phyloP scores from a whole-genome alignment of 2,329 filamentous ascomycete genomes.

The Nothophoma quercina region DNA sequence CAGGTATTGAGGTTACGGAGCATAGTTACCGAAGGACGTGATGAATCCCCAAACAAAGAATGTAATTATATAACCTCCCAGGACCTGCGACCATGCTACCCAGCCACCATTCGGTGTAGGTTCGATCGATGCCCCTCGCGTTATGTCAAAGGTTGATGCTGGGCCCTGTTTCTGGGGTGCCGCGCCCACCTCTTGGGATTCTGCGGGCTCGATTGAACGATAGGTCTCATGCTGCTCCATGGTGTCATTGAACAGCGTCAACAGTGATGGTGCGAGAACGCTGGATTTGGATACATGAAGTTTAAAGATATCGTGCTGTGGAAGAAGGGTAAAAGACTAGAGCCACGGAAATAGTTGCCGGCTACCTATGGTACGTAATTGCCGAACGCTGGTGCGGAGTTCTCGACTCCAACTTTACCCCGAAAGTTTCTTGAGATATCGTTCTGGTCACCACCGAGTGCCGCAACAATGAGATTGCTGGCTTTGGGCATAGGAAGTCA shows the following conservation, averaged over 20 bases:
- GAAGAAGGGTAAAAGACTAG: not conserved
- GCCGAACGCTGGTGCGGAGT: conserved; percentile 5
- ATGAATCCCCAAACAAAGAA: conserved; percentile 51
- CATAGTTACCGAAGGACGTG: conserved; percentile 50
- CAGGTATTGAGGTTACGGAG: too few relatives aligned
- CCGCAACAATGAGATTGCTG: too few relatives aligned
- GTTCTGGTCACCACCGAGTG: too few relatives aligned
- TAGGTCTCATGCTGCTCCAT: conserved; percentile 7
- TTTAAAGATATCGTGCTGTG: not conserved
- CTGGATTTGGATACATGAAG: not conserved
- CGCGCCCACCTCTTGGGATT: not conserved
- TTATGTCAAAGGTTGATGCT: conserved; percentile 4
- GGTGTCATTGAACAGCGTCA: too few relatives aligned
- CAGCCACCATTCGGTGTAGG: conserved; percentile 52
- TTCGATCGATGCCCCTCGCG: conserved; percentile 17
- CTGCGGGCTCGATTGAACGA: not conserved
- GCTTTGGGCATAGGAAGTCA: too few relatives aligned
- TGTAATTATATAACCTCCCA: conserved; percentile 41
- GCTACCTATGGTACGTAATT: conserved; percentile 14
- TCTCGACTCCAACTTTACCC: too few relatives aligned
- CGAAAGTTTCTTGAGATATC: too few relatives aligned
- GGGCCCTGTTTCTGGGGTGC: not conserved
- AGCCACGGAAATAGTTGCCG: conserved; percentile 2
- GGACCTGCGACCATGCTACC: conserved; percentile 40
- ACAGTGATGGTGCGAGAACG: not conserved